These are phyloP conservation scores for Daldinia decipiens DNA, from an alignment of 495 filamentous ascomycete species.

Conservation along the genomic window DNA sequence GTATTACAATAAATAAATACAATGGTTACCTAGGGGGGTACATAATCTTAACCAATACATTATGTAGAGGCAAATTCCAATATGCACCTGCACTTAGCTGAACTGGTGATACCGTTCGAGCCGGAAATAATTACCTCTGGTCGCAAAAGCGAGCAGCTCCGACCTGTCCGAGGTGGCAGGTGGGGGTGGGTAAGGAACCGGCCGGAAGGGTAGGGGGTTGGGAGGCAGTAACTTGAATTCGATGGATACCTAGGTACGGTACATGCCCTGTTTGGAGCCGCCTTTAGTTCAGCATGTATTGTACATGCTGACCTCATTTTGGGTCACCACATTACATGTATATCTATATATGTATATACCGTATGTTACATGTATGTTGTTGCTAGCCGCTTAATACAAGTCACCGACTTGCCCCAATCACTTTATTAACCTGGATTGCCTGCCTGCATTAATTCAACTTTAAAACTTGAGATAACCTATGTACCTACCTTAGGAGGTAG, in stretches of 20 bases:
- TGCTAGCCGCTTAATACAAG: not conserved
- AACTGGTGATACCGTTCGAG: slow-evolving; percentile 1
- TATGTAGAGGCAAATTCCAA: slow-evolving; percentile 1
- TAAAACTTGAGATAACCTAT: not conserved
- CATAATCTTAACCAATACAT: not conserved
- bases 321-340: too few relatives aligned
- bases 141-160: slow-evolving; percentile 30
- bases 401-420: slow-evolving; percentile 24
- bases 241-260: too few relatives aligned
- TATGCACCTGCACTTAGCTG: too few relatives aligned
- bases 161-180: slow-evolving; percentile 27
- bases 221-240: too few relatives aligned
- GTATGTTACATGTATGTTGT: not conserved
- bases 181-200: slow-evolving; percentile 17
- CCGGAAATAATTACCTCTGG: slow-evolving; percentile 30
- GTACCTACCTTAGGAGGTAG: too few relatives aligned
- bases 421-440: slow-evolving; percentile 9
- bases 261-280: not conserved
- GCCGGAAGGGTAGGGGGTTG: slow-evolving; percentile 11
- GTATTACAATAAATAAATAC: not conserved
- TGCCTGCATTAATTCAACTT: not conserved
- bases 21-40: not conserved
- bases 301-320: too few relatives aligned
- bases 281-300: not conserved
- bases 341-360: not conserved